Evolutionary conservation across 345 rosid genomes (phyloP).

Genomic region (Citrus trifoliata): DNA sequence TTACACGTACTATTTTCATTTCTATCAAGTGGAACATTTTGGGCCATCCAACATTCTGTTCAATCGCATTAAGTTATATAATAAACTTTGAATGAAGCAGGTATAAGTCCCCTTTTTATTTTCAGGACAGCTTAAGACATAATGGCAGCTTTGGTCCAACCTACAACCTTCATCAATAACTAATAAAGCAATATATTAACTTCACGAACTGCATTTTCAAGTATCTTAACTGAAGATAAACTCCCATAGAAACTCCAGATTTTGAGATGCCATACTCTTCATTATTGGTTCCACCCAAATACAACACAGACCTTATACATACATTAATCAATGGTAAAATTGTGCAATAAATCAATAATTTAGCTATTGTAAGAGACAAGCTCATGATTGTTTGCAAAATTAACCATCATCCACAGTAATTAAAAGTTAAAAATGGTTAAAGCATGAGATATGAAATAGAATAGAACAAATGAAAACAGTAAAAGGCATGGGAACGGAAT

Average conservation of each 20-base stretch:
- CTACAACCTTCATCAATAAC: neutral
- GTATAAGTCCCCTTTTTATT: neutral
- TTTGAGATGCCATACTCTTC: neutral
- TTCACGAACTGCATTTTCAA: neutral
- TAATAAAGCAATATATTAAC: neutral
- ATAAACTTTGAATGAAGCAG: slow-evolving; percentile 2
- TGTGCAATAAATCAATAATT: neutral
- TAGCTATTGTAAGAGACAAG: neutral
- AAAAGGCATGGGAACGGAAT: neutral
- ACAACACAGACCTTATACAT: neutral
- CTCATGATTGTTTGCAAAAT: neutral
- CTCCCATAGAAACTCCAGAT: neutral
- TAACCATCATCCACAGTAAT: neutral
- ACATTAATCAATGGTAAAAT: neutral
- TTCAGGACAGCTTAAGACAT: neutral
- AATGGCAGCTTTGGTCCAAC: neutral
- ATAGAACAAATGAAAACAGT: neutral
- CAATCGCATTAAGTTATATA: neutral
- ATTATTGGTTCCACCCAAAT: neutral
- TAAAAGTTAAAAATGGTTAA: neutral
- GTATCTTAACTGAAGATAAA: neutral
- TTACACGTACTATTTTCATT: neutral
- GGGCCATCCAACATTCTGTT: neutral
- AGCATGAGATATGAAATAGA: neutral
- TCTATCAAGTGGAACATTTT: neutral